Evolutionary conservation across 805 yeast species (phyloP), one percentile per base, ranked within the genome.

Genomic region (Candida ipomoeae): DNA sequence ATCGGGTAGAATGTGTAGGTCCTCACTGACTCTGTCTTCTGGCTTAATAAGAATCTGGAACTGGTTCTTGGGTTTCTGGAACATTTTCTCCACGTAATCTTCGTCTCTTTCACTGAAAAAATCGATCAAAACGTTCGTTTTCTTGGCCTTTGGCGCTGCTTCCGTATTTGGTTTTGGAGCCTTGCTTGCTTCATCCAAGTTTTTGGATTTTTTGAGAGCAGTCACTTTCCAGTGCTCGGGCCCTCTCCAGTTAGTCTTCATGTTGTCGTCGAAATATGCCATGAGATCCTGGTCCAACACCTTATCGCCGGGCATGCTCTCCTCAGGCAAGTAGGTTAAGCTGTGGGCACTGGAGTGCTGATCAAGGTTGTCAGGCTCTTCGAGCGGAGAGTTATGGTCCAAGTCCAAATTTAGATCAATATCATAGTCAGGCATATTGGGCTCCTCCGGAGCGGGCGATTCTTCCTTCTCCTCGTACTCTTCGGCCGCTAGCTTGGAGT

Each of bases 141-240:
- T 64, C 51, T 54, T 58, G 51, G 60, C 62, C 40, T 54, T 56
- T 50, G 56, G 55, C 34, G 56, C 41, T 5, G 48, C 44, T 7
- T 45, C 50, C 2, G 36, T 50, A 43, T 31, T 38, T 15, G 26
- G 46, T 15, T 46, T 33, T 8, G 50, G 40, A 2, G 18, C 33
- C n/a, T 44, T 29, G 40, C 36, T 40, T 10, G 48, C 36, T 26
- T 26, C 29, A 11, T 55, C 57, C 13, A 68, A 43, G 20, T 61
- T 64, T 51, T 68, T 70, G 26, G 70, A 56, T 55, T 75, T 74
- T 59, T 81, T 84, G 40, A 58, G 54, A 37, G 55, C 53, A 4
- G 59, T 34, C 13, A 92, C 85, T 66, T 86, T 87, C 97, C 97
- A 92, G 67, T 89, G 95, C 56, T 88, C 92, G 13, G 92, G 77